Conservation (phyloP, 768 basidiomycete species). For the Termitomyces sp. region DNA sequence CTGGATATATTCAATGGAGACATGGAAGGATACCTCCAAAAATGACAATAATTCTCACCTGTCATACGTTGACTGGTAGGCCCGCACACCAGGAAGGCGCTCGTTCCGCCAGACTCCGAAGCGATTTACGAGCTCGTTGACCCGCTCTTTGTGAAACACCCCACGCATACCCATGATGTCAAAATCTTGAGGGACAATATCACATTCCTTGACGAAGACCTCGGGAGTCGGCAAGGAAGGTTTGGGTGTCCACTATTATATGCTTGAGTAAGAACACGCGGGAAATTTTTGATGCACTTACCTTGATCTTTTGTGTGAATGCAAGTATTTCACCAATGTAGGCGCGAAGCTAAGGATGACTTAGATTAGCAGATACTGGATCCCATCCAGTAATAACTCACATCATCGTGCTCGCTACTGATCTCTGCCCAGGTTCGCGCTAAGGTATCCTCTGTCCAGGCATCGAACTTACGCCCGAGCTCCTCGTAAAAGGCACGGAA, state of each 20-base stretch:
- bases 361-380: conserved; percentile 1
- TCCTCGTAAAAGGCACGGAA: conserved; percentile 71
- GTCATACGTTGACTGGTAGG: conserved; percentile 86
- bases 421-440: conserved; percentile 70
- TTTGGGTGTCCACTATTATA: conserved; percentile 55
- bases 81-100: conserved; percentile 69
- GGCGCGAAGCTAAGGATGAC: conserved; percentile 52
- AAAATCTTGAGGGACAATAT: conserved; percentile 45
- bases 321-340: conserved; percentile 74
- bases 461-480: conserved; percentile 74
- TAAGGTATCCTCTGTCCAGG: conserved; percentile 72
- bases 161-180: conserved; percentile 79
- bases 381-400: conserved; percentile 22
- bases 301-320: conserved; percentile 72
- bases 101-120: conserved; percentile 71
- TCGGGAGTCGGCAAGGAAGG: conserved; percentile 60
- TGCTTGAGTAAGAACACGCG: not conserved
- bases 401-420: conserved; percentile 77
- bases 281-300: conserved; percentile 19
- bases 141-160: conserved; percentile 53
- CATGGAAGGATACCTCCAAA: not conserved
- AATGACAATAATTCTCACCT: conserved; percentile 36
- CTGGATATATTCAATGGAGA: conserved; percentile 24
- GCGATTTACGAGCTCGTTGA: conserved; percentile 55
- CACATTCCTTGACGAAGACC: conserved; percentile 67